phyloP scores from a whole-genome alignment of 2,329 filamentous ascomycete genomes.

The Westerdykella ornata region DNA sequence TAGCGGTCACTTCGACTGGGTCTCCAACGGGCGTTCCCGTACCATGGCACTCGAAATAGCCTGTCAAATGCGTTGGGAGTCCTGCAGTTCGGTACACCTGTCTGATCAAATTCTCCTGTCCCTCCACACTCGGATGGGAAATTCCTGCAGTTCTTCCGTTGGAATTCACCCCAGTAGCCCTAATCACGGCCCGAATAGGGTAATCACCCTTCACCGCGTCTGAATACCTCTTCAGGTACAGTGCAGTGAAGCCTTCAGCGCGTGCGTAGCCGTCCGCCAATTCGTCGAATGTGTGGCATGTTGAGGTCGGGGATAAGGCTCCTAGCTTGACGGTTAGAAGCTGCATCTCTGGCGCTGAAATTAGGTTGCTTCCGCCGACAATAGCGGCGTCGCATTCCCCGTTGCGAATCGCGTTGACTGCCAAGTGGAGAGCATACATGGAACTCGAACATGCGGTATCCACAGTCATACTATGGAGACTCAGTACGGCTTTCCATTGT shows the following conservation, averaged over 20 bases:
- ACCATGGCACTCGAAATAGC: slow-evolving; percentile 27
- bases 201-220: slow-evolving; percentile 5
- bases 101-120: slow-evolving; percentile 17
- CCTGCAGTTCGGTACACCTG: slow-evolving; percentile 14
- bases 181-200: slow-evolving; percentile 14
- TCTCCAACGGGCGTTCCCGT: slow-evolving; percentile 48
- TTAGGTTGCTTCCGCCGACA: slow-evolving; percentile 15
- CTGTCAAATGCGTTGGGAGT: slow-evolving; percentile 1
- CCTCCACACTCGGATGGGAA: slow-evolving; percentile 10
- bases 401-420: slow-evolving; percentile 11
- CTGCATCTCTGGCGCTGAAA: slow-evolving; percentile 10
- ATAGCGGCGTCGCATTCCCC: slow-evolving; percentile 20
- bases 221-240: slow-evolving; percentile 12
- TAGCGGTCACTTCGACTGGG: slow-evolving; percentile 8
- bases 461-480: slow-evolving; percentile 12
- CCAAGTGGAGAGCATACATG: slow-evolving; percentile 21
- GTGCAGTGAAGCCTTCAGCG: slow-evolving; percentile 14
- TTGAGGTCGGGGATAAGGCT: slow-evolving; percentile 13
- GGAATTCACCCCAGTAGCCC: slow-evolving; percentile 12
- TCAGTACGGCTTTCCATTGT: background rate
- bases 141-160: slow-evolving; percentile 14
- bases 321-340: slow-evolving; percentile 12
- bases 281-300: slow-evolving; percentile 18
- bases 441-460: slow-evolving; percentile 23
- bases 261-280: slow-evolving; percentile 19